Evolutionary conservation across 108 stramenopile genomes (phyloP).

Genomic region (Nitzschia sp.): DNA sequence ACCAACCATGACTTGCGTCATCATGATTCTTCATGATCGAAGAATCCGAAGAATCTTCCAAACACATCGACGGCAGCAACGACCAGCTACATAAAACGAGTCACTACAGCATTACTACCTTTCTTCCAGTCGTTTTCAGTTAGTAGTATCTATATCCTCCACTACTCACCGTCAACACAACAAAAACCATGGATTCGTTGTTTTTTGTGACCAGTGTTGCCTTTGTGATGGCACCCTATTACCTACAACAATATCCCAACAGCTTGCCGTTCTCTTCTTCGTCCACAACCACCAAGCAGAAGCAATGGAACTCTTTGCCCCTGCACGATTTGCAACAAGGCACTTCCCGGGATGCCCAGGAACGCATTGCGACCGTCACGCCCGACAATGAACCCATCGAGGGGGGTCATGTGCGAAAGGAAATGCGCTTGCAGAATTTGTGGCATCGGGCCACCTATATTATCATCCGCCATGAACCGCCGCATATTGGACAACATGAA

Average conservation of each 20-base stretch:
- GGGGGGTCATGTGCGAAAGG: constrained; percentile 29
- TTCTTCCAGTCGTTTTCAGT: no score
- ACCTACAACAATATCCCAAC: background rate
- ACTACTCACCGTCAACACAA: no score
- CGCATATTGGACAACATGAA: constrained; percentile 21
- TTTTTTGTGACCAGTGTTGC: background rate
- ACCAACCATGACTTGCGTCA: no score
- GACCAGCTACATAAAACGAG: no score
- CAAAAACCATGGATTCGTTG: background rate
- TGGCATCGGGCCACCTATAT: constrained; percentile 70
- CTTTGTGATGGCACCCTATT: background rate
- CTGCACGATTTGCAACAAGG: background rate
- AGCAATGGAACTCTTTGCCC: background rate
- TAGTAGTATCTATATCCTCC: no score
- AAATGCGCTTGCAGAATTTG: constrained; percentile 50
- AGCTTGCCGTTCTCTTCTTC: no score
- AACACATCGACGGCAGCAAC: no score
- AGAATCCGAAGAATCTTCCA: no score
- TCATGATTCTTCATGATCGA: no score
- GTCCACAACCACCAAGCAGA: no score
- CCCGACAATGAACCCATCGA: constrained; percentile 38
- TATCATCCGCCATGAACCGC: constrained; percentile 30
- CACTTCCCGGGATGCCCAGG: constrained; percentile 45
- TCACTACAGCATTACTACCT: no score
- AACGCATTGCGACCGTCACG: constrained; percentile 49